phyloP scores from a whole-genome alignment of 352 stramenopile genomes.

The Pythium rhizo-oryzae region DNA sequence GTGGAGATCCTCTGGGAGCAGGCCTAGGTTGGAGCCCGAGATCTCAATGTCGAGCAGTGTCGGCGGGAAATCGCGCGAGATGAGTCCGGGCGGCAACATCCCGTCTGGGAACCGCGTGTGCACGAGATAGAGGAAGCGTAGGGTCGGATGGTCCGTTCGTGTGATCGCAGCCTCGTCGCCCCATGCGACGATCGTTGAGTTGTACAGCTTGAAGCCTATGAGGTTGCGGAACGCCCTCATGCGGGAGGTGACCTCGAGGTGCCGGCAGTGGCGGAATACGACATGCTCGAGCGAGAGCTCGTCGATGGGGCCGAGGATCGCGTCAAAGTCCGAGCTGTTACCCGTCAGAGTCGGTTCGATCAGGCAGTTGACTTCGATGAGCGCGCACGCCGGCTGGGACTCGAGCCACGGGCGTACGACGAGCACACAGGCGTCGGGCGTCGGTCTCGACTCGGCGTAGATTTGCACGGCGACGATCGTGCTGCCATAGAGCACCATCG shows the following conservation, averaged over 20 bases:
- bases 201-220: slow-evolving; percentile 21
- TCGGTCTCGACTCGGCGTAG: background rate
- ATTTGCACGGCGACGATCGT: slow-evolving; percentile 6
- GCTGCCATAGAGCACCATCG: slow-evolving; percentile 6
- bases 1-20: slow-evolving; percentile 13
- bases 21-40: slow-evolving; percentile 11
- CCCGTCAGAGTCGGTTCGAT: background rate
- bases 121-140: slow-evolving; percentile 9
- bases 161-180: slow-evolving; percentile 13
- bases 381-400: slow-evolving; percentile 5
- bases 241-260: slow-evolving; percentile 33
- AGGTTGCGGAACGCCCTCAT: slow-evolving; percentile 35
- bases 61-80: slow-evolving; percentile 6
- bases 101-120: slow-evolving; percentile 13
- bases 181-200: slow-evolving; percentile 24
- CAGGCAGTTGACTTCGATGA: slow-evolving; percentile 22
- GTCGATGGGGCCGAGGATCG: slow-evolving; percentile 29
- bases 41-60: slow-evolving; percentile 16
- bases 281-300: slow-evolving; percentile 27
- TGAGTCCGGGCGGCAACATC: slow-evolving; percentile 8
- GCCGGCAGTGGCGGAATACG: slow-evolving; percentile 41
- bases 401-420: slow-evolving; percentile 12
- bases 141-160: background rate
- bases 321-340: background rate
- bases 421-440: background rate